phyloP scores from a whole-genome alignment of 192 early-diverging fungal species.

The Coemansia sp. region DNA sequence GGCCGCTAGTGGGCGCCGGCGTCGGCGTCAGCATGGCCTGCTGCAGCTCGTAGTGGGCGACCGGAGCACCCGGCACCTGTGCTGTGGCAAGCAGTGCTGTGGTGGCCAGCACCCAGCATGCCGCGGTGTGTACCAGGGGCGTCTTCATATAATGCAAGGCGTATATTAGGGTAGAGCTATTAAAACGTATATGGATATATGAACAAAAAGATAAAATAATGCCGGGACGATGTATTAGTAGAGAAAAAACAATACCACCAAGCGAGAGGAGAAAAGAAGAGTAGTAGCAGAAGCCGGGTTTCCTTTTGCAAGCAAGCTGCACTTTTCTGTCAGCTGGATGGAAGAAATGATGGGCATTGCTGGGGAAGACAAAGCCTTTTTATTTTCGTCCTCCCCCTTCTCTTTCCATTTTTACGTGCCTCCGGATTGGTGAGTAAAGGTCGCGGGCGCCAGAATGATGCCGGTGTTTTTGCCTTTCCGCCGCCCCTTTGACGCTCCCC shows the following conservation, averaged over 20 bases:
- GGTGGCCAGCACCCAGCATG: constrained; percentile 34
- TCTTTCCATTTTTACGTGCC: too few species aligned
- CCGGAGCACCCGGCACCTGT: not conserved
- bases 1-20: not conserved
- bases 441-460: too few species aligned
- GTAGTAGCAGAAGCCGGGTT: too few species aligned
- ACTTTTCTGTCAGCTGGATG: too few species aligned
- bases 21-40: not conserved
- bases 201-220: not conserved
- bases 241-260: not conserved
- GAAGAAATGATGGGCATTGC: too few species aligned
- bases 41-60: not conserved
- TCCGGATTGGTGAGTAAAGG: too few species aligned
- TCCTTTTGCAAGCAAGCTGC: too few species aligned
- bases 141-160: not conserved
- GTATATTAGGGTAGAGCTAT: too few species aligned
- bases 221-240: not conserved
- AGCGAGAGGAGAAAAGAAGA: not conserved
- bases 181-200: constrained; percentile 2
- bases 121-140: constrained; percentile 9
- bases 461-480: too few species aligned
- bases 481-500: too few species aligned
- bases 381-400: too few species aligned
- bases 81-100: constrained; percentile 2
- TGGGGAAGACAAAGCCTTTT: too few species aligned